Conservation (phyloP, 2,329 filamentous ascomycete genomes). For the Nakataea oryzae region DNA sequence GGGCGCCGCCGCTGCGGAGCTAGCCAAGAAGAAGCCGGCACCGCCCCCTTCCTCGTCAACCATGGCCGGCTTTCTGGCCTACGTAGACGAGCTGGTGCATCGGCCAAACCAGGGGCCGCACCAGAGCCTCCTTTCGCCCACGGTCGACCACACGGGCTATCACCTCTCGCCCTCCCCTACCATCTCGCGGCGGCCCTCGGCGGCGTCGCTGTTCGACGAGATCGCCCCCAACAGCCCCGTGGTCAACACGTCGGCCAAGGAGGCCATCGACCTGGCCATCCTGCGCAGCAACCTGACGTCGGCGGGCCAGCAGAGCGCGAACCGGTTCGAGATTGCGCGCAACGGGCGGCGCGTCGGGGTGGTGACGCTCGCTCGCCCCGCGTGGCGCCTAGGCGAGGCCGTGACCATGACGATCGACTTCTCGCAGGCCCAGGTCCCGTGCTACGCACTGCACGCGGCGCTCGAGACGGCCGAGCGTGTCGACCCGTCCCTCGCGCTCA, state of each 20-base stretch:
- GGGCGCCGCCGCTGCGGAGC: not conserved
- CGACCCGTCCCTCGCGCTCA: slow-evolving; percentile 67
- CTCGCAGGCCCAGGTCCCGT: slow-evolving; percentile 62
- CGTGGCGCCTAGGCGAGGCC: slow-evolving; percentile 81
- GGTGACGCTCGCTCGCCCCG: slow-evolving; percentile 76
- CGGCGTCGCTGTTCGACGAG: slow-evolving; percentile 12
- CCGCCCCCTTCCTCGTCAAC: slow-evolving; percentile 23
- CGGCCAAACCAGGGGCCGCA: slow-evolving; percentile 23
- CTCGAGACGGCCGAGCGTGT: slow-evolving; percentile 84
- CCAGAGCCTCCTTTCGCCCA: slow-evolving; percentile 60
- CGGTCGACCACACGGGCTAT: slow-evolving; percentile 25
- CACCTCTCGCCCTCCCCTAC: slow-evolving; percentile 21
- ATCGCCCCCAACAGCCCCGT: not conserved
- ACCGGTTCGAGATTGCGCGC: slow-evolving; percentile 89
- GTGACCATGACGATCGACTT: slow-evolving; percentile 83
- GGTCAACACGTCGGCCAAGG: slow-evolving; percentile 52
- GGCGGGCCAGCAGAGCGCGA: slow-evolving; percentile 67
- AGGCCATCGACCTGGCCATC: slow-evolving; percentile 86
- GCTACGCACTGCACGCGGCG: slow-evolving; percentile 74
- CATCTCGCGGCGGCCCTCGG: slow-evolving; percentile 41
- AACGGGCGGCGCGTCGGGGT: slow-evolving; percentile 88
- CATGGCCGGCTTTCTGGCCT: slow-evolving; percentile 60
- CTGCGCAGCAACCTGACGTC: slow-evolving; percentile 64
- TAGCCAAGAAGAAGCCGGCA: slow-evolving; percentile 5
- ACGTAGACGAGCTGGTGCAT: slow-evolving; percentile 57